Evolutionary conservation across 1,284 basidiomycete species (phyloP), one percentile per base, ranked within the genome.

Genomic region (Termitomyces sp.): DNA sequence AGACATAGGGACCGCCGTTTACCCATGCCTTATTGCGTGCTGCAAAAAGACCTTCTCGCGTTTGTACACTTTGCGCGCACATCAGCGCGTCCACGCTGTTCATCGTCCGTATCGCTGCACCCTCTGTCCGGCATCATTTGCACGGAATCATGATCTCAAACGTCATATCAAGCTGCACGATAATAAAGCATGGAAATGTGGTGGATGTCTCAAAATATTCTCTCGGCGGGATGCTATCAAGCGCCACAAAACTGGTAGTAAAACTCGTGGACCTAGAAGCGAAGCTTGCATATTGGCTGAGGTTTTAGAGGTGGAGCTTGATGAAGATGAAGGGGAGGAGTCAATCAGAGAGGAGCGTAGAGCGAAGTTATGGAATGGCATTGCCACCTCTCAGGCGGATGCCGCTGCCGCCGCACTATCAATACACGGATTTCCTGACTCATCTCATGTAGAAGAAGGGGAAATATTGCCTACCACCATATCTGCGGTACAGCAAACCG

Each of bases 171-270:
- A 81, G 61, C 70, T 86, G 34, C 87, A 89, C 65, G 84, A 83
- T 53, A 80, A 75, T 61, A 82, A 79, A 56, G 84, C 82, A 30
- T 90, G 81, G 80, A 80, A 82, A 60, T 90, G 88, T 61, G 73
- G 72, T 36, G 85, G 84, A 1, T 90, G 87, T 64, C 77, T 76
- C 39, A 87, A 87, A 68, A 70, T 84, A 26, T 90, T 90, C 65
- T 86, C 86, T 3, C 73, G 85, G 31, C 75, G 86, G 33, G 88
- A 90, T 65, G 88, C 88, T 6, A 84, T 89, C 65, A 86, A 86
- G 66, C 75, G 86, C 19, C 83, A 92, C 67, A 83, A 84, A 65
- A 82, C 83, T 62, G 76, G 75, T 50, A 76, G 74, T 42, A 76
- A 75, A 57, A 67, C 68, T 46, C 70, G 77, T 26, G 77, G 76